Base-by-base conservation (phyloP, 129 eudicot genomes). In the Rutidosis leptorrhynchoides region DNA sequence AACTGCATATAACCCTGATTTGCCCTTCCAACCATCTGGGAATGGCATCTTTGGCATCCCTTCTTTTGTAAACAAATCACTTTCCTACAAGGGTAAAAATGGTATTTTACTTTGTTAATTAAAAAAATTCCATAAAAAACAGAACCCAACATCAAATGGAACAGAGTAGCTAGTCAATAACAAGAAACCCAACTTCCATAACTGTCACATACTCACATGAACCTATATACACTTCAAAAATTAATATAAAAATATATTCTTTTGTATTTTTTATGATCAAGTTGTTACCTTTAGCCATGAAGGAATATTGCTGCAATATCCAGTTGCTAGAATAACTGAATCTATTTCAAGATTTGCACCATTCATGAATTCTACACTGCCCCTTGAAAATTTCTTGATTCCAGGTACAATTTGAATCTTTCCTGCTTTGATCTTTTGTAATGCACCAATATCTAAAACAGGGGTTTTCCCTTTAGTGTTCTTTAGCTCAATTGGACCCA, bases 251-350 rank as follows among this genome's bases (percentile, higher is more conserved):
- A 35, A 12, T 54, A 72, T 40, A 4, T 40, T 40, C 46, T 40
- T 40, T 40, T 2, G n/a, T 11, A 9, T 22, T 37, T 6, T 29
- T n/a, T 7, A 22, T 53, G 26, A 54, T 40, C 11, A 46, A 27
- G 45, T 15, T 74, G 81, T 84, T 62, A 94, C 99, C 97, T 86
- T 77, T 57, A 94, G 68, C 99, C 97, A 94, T 40, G 97, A 80
- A 64, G 99, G 90, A 48, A 94, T 95, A 62, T 94, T 94, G 89
- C 97, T 89, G 74, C 88, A 82, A 65, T 94, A 94, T 11, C 99
- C 97, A 6, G 97, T 94, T n/a, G 99, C 95, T 58, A 89, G 67
- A 60, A 89, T 83, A 54, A 94, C 88, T 22, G 85, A 83, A 79
- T 94, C 93, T 14, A 89, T 67, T 46, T 84, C 90, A 65, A 88